These are phyloP conservation scores for Pichia sp. DNA, from an alignment of 1,139 yeast genomes.

Conservation along the genomic window DNA sequence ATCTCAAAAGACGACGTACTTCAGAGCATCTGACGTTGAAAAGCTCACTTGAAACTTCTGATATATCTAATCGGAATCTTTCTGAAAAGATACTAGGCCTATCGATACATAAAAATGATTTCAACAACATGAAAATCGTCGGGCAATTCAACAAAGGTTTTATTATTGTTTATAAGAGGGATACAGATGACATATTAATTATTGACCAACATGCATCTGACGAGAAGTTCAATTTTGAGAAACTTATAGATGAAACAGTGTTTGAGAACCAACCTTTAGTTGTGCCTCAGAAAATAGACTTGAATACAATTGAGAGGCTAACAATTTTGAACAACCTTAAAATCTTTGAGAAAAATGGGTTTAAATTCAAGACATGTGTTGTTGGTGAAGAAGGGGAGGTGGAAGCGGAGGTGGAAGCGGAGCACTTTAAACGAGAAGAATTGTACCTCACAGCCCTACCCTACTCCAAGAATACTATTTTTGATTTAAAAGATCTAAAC, in stretches of 20 bases:
- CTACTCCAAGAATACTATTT: conserved; percentile 61
- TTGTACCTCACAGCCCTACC: conserved; percentile 57
- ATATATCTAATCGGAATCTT: conserved; percentile 38
- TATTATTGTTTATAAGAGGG: conserved; percentile 49
- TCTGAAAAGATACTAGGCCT: conserved; percentile 54
- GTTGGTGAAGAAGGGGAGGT: conserved; percentile 42
- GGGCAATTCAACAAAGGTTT: conserved; percentile 96
- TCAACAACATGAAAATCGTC: conserved; percentile 64
- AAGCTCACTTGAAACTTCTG: conserved; percentile 16
- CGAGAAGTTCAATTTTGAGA: conserved; percentile 87
- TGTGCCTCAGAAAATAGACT: conserved; percentile 55
- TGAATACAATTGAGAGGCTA: conserved; percentile 76
- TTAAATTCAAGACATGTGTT: conserved; percentile 45
- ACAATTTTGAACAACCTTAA: conserved; percentile 55
- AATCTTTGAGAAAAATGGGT: conserved; percentile 72
- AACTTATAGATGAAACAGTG: conserved; percentile 48
- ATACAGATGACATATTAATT: conserved; percentile 56
- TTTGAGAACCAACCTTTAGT: conserved; percentile 71
- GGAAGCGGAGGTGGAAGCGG: conserved; percentile 37
- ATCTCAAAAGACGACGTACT: not conserved
- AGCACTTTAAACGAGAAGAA: conserved; percentile 42
- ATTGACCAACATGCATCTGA: conserved; percentile 98
- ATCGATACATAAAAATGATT: conserved; percentile 59
- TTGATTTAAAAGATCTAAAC: conserved; percentile 63
- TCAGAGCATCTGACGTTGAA: not conserved